Evolutionary conservation across 257 asterid genomes (phyloP).

Genomic region (Plantago elongata): DNA sequence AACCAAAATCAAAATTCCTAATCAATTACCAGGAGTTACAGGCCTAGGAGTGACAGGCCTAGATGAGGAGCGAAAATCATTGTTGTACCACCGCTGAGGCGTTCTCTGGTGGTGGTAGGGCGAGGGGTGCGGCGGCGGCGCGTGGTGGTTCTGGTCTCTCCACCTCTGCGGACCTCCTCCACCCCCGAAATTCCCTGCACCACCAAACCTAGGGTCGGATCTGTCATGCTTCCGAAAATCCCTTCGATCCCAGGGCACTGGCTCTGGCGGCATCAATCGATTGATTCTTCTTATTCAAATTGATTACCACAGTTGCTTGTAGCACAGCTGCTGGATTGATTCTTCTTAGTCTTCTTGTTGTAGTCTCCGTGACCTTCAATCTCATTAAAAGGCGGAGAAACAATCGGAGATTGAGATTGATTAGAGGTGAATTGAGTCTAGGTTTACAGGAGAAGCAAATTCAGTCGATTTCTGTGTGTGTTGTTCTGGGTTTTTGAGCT

Average conservation of each 20-base stretch:
- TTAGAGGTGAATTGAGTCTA: neutral
- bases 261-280: slow-evolving; percentile 88
- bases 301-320: too few relatives aligned
- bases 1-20: slow-evolving; percentile 5
- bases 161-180: slow-evolving; percentile 66
- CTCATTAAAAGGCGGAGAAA: neutral
- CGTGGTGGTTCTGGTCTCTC: slow-evolving; percentile 59
- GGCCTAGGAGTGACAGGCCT: slow-evolving; percentile 65
- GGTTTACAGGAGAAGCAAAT: neutral
- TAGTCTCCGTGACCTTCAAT: slow-evolving; percentile 5
- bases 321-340: too few relatives aligned
- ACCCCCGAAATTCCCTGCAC: slow-evolving; percentile 41
- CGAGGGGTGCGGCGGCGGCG: slow-evolving; percentile 39
- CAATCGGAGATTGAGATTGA: neutral
- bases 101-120: slow-evolving; percentile 43
- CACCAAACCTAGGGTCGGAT: slow-evolving; percentile 41
- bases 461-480: neutral
- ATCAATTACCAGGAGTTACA: slow-evolving; percentile 20
- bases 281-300: too few relatives aligned
- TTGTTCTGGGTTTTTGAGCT: neutral
- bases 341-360: slow-evolving; percentile 6
- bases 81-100: slow-evolving; percentile 49
- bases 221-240: slow-evolving; percentile 88
- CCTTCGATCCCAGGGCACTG: slow-evolving; percentile 94
- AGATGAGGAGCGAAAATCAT: slow-evolving; percentile 50